These are phyloP conservation scores for Ramaria sp. DNA, from an alignment of 768 basidiomycete genomes.

Conservation along the genomic window DNA sequence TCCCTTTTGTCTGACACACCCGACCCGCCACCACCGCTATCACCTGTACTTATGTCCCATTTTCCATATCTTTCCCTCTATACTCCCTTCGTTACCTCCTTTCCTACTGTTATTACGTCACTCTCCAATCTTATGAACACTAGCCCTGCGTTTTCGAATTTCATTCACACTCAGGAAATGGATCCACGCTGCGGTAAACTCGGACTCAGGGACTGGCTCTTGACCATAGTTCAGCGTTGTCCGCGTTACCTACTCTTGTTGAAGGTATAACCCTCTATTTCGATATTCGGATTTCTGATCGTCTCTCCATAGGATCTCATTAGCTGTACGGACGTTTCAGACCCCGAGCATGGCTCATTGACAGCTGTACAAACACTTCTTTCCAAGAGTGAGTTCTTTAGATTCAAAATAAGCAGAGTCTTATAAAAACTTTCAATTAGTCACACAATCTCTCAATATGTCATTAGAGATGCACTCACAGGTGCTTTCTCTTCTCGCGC, in stretches of 20 bases:
- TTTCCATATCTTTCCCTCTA: slow-evolving; percentile 85
- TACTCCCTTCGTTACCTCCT: slow-evolving; percentile 74
- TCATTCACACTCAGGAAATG: slow-evolving; percentile 53
- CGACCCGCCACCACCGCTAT: slow-evolving; percentile 31
- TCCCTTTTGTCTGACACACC: slow-evolving; percentile 25
- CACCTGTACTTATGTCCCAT: slow-evolving; percentile 60
- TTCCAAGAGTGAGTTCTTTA: slow-evolving; percentile 51
- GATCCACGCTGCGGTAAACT: slow-evolving; percentile 65
- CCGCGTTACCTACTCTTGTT: slow-evolving; percentile 78
- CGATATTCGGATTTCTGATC: neutral
- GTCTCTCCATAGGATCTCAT: slow-evolving; percentile 44
- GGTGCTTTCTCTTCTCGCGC: slow-evolving; percentile 61
- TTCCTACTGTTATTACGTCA: slow-evolving; percentile 51
- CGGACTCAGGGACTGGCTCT: slow-evolving; percentile 72
- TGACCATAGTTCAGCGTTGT: slow-evolving; percentile 81
- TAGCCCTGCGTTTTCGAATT: slow-evolving; percentile 46
- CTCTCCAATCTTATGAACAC: slow-evolving; percentile 46
- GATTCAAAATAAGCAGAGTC: slow-evolving; percentile 2
- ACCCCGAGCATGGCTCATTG: slow-evolving; percentile 57
- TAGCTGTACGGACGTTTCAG: slow-evolving; percentile 47
- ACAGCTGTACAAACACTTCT: slow-evolving; percentile 52
- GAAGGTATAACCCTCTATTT: slow-evolving; percentile 24
- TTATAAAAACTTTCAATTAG: slow-evolving; percentile 27
- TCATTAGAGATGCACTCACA: slow-evolving; percentile 71
- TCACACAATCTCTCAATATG: slow-evolving; percentile 66